Evolutionary conservation across 176 grass and related monocot genomes (phyloP), one percentile per base, ranked within the genome.

Genomic region (Olyra latifolia): DNA sequence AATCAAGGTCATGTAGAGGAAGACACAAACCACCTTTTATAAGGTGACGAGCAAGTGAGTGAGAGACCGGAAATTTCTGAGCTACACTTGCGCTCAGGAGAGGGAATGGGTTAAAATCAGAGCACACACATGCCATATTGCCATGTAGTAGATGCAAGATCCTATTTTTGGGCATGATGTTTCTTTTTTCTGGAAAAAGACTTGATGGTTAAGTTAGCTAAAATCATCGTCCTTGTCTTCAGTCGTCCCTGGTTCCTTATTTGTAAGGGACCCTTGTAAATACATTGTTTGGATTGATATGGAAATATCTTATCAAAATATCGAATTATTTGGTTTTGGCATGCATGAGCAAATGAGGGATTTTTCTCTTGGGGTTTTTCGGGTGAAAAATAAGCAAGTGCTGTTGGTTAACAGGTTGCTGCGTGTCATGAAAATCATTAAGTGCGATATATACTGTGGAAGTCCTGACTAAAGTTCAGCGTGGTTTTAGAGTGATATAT

Each of bases 131-230:
- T 69, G n/a, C 41, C 62, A 8, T 5, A 10, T 10, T 40, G 38
- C 8, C 7, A 60, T 14, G 57, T 15, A 11, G 57, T 60, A 60
- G 27, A 76, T 49, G 53, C 29, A 49, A 59, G 77, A 81, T 89
- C 78, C 83, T 86, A 89, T 89, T 82, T 64, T 89, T 50, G 72
- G 10, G 47, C 40, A 14, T 63, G 66, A 28, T 66, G 48, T 71
- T 48, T 54, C 15, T 78, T 79, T 83, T 88, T 88, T 83, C 80
- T 74, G 74, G 59, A 79, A 79, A 80, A 63, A 32, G 8, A 22
- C 77, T 56, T 7, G 77, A 43, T 63, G 4, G 42, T 77, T 12
- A 68, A 52, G 48, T 56, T 20, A 13, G 23, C 49, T 56, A 9
- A 67, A 22, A 17, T 42, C 38, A 6, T 59, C 64, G 15, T 30